These are phyloP conservation scores for Kluyveromyces sp. DNA, from an alignment of 1,139 yeast species.

Conservation along the genomic window DNA sequence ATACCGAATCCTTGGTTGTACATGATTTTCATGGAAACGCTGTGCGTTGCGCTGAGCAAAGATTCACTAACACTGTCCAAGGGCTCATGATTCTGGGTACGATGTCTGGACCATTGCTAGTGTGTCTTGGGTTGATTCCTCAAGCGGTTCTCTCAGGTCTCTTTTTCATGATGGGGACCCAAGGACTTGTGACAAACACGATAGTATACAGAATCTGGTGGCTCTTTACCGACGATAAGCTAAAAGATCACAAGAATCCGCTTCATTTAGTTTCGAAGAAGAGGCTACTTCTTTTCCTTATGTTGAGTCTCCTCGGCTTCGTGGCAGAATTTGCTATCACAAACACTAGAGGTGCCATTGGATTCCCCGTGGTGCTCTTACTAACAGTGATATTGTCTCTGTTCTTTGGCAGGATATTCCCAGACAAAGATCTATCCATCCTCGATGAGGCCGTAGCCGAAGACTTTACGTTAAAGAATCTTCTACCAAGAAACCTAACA, in stretches of 20 bases:
- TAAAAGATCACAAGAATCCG: constrained; percentile 31
- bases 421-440: constrained; percentile 48
- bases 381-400: constrained; percentile 56
- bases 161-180: constrained; percentile 87
- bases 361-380: constrained; percentile 82
- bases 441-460: constrained; percentile 50
- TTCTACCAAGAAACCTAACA: constrained; percentile 21
- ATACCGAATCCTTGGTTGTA: constrained; percentile 71
- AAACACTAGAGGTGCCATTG: constrained; percentile 84
- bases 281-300: constrained; percentile 52
- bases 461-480: constrained; percentile 34
- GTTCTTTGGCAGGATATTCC: constrained; percentile 56
- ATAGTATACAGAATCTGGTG: constrained; percentile 58
- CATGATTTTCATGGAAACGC: constrained; percentile 41
- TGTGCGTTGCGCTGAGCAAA: constrained; percentile 73
- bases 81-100: constrained; percentile 78
- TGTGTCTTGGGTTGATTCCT: constrained; percentile 79
- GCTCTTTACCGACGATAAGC: constrained; percentile 50
- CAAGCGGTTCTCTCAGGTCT: constrained; percentile 90
- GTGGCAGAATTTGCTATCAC: constrained; percentile 81
- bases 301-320: constrained; percentile 58
- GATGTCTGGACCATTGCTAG: constrained; percentile 82
- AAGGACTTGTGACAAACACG: constrained; percentile 64
- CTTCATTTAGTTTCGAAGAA: constrained; percentile 35
- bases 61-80: constrained; percentile 76